These are phyloP conservation scores for Ceratocystiopsis sp. DNA, from an alignment of 2,329 filamentous ascomycete species.

Conservation along the genomic window DNA sequence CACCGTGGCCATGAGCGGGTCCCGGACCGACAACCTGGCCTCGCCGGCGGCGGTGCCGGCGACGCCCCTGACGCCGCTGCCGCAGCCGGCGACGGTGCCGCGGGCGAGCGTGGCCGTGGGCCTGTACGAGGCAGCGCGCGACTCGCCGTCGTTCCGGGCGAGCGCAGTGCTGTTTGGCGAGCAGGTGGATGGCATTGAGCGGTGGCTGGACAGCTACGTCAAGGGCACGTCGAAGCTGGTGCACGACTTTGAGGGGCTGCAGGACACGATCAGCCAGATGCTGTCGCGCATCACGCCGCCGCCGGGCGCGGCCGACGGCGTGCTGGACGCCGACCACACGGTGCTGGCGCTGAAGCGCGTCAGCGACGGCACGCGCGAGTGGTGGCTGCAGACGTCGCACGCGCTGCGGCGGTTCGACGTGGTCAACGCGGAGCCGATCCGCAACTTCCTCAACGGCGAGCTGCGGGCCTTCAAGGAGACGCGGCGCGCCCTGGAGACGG, in stretches of 20 bases:
- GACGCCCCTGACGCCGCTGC: not conserved
- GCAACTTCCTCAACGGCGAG: slow-evolving; percentile 60
- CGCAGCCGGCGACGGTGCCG: slow-evolving; percentile 2
- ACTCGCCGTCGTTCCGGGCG: slow-evolving; percentile 89
- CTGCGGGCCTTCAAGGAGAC: slow-evolving; percentile 75
- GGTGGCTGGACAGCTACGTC: slow-evolving; percentile 61
- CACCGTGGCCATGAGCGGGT: not conserved
- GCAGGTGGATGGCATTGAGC: slow-evolving; percentile 78
- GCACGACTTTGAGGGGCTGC: slow-evolving; percentile 53
- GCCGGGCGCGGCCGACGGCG: slow-evolving; percentile 56
- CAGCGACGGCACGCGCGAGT: slow-evolving; percentile 72
- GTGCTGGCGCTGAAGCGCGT: slow-evolving; percentile 71
- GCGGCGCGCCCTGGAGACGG: slow-evolving; percentile 54
- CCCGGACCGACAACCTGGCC: not conserved
- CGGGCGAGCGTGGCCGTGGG: slow-evolving; percentile 51
- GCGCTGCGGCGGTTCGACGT: slow-evolving; percentile 63
- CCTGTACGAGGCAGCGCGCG: slow-evolving; percentile 86
- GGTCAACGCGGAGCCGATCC: slow-evolving; percentile 66
- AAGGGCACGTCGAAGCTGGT: slow-evolving; percentile 36
- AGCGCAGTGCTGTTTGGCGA: slow-evolving; percentile 75
- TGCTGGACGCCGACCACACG: slow-evolving; percentile 86
- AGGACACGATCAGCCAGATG: slow-evolving; percentile 63
- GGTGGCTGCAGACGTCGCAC: slow-evolving; percentile 62
- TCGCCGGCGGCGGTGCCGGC: not conserved
- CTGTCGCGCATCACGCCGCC: slow-evolving; percentile 61